Evolutionary conservation across 176 grass and related monocot genomes (phyloP).

Genomic region (Musa itinerans): DNA sequence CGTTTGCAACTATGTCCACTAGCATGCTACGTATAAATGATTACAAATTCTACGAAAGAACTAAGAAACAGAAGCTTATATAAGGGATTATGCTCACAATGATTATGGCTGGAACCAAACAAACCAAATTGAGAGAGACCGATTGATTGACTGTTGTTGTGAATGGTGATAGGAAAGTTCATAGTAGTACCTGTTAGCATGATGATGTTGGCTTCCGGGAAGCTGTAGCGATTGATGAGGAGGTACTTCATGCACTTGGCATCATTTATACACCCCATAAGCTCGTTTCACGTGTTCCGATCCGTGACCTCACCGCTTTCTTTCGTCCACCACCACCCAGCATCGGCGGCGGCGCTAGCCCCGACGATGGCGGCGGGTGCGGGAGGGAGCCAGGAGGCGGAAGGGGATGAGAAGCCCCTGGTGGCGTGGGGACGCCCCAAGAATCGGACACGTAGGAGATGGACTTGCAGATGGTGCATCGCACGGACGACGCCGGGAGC

Average conservation of each 20-base stretch:
- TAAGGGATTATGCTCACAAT: too few relatives aligned
- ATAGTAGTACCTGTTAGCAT: slow-evolving; percentile 56
- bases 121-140: too few relatives aligned
- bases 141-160: too few relatives aligned
- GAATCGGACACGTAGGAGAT: slow-evolving; percentile 54
- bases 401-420: background rate
- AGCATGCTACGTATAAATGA: too few relatives aligned
- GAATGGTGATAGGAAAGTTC: background rate
- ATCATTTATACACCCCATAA: slow-evolving; percentile 89
- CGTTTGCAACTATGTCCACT: too few relatives aligned
- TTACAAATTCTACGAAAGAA: too few relatives aligned
- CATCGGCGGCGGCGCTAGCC: slow-evolving; percentile 31
- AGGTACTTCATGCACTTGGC: slow-evolving; percentile 95
- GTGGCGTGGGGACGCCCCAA: slow-evolving; percentile 3
- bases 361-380: too few relatives aligned
- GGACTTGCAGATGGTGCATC: slow-evolving; percentile 66
- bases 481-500: slow-evolving; percentile 66
- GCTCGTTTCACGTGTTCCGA: slow-evolving; percentile 60
- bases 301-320: slow-evolving; percentile 82
- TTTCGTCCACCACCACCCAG: slow-evolving; percentile 29
- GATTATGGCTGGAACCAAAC: too few relatives aligned
- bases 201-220: slow-evolving; percentile 77
- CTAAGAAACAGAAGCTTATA: too few relatives aligned
- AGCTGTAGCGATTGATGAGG: slow-evolving; percentile 64
- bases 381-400: background rate